Percentiles rank a stretch among this genome's conserved stretches.
phyloP scores from a whole-genome alignment of 345 rosid genomes.

The Isatis tinctoria region DNA sequence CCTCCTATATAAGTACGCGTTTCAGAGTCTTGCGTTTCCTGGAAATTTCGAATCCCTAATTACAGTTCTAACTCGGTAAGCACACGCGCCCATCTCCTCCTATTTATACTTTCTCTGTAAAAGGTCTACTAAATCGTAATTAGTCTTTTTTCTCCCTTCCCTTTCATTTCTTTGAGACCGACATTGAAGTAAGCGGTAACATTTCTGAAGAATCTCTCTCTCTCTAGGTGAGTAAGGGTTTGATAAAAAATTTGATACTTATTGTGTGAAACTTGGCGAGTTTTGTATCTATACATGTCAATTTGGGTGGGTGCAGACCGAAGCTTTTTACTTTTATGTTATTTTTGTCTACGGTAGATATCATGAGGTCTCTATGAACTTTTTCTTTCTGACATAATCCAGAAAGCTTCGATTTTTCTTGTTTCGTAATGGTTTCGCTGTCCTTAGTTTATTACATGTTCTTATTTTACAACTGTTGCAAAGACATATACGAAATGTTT shows the following conservation, averaged over 20 bases:
- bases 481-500: neutral
- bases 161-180: neutral
- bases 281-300: neutral
- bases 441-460: neutral
- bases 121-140: neutral
- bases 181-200: neutral
- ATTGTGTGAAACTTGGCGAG: too few relatives aligned
- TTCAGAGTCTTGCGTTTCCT: slow-evolving; percentile 1
- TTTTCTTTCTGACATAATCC: neutral
- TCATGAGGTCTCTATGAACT: too few relatives aligned
- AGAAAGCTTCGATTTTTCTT: neutral
- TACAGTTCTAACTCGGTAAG: neutral
- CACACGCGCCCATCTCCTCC: neutral
- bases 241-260: too few relatives aligned
- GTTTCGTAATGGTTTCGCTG: too few relatives aligned
- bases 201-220: slow-evolving; percentile 5
- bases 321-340: neutral
- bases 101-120: slow-evolving; percentile 5
- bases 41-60: neutral
- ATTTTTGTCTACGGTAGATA: neutral
- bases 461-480: neutral
- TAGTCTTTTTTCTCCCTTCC: neutral
- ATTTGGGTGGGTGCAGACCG: neutral
- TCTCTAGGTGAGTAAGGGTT: neutral
- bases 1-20: slow-evolving; percentile 6